Evolutionary conservation across 345 rosid species (phyloP).

Genomic region (Physaria fendleri): DNA sequence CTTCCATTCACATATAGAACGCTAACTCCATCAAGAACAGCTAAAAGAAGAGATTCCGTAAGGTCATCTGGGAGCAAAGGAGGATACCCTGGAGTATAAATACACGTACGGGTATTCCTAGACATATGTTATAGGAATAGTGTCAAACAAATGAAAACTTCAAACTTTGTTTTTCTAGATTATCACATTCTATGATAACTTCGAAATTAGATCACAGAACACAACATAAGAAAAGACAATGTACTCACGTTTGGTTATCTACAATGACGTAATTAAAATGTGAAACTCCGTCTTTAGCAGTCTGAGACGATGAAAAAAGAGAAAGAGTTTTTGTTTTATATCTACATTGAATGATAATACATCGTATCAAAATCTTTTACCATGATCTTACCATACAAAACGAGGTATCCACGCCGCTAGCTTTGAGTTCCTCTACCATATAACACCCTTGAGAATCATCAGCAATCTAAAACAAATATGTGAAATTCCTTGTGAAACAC

Average conservation of each 20-base stretch:
- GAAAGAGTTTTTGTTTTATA: background rate
- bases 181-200: background rate
- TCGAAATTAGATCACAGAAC: background rate
- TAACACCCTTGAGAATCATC: conserved; percentile 51
- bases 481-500: background rate
- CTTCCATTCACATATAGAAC: conserved; percentile 60
- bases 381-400: conserved; percentile 44
- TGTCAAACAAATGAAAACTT: background rate
- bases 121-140: background rate
- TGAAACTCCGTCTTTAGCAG: conserved; percentile 62
- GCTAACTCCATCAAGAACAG: conserved; percentile 61
- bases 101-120: conserved; percentile 94
- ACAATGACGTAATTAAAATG: conserved; percentile 80
- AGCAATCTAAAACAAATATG: conserved; percentile 37
- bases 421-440: conserved; percentile 49
- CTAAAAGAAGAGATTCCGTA: conserved; percentile 31
- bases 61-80: conserved; percentile 60
- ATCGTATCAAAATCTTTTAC: background rate
- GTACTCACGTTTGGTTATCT: conserved; percentile 71
- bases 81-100: conserved; percentile 77
- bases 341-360: background rate
- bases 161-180: background rate
- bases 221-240: background rate
- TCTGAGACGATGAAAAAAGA: conserved; percentile 36
- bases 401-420: conserved; percentile 59